phyloP scores from a whole-genome alignment of 139 green algal genomes.

The Asterochloris sp. region DNA sequence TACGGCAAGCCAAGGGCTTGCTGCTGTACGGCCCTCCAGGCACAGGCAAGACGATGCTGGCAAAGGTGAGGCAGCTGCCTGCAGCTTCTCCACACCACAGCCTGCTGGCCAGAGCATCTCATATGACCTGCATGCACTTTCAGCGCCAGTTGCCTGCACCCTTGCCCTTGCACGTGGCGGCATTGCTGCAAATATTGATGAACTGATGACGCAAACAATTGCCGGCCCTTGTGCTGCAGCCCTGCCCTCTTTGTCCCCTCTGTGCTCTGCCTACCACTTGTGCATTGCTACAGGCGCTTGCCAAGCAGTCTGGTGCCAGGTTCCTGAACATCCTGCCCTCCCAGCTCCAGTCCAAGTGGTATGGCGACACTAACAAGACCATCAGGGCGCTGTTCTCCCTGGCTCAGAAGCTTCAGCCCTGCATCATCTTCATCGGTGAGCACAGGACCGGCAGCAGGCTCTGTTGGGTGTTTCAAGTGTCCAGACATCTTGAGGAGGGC shows the following conservation, averaged over 20 bases:
- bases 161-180: not conserved
- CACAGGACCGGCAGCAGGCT: too few relatives aligned
- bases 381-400: constrained; percentile 83
- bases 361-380: constrained; percentile 90
- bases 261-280: not conserved
- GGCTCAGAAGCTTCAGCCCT: constrained; percentile 86
- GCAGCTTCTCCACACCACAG: not conserved
- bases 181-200: not conserved
- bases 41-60: constrained; percentile 93
- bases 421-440: constrained; percentile 95
- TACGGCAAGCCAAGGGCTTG: constrained; percentile 77
- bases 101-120: not conserved
- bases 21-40: constrained; percentile 92
- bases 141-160: not conserved
- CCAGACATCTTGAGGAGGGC: not conserved
- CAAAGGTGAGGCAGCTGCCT: constrained; percentile 51
- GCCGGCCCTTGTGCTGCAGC: not conserved
- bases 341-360: constrained; percentile 93
- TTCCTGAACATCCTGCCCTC: constrained; percentile 92
- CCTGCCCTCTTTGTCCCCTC: not conserved
- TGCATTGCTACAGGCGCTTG: constrained; percentile 63
- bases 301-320: constrained; percentile 80
- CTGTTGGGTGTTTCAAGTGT: not conserved
- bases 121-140: not conserved
- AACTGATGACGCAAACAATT: not conserved